Evolutionary conservation across 257 asterid genomes (phyloP).

Genomic region (Ophiorrhiza pumila): DNA sequence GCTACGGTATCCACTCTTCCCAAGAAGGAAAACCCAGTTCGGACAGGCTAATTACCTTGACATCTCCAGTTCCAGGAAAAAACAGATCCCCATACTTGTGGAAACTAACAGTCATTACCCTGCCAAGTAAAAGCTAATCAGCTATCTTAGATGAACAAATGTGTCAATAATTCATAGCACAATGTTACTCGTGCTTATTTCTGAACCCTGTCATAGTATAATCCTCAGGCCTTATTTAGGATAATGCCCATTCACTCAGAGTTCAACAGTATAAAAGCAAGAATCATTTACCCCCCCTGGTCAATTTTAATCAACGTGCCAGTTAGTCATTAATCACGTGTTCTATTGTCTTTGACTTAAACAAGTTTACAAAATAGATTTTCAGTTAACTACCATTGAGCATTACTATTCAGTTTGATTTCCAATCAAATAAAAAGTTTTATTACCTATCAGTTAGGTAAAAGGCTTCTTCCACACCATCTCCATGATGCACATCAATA

Average conservation of each 20-base stretch:
- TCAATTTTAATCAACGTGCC: not conserved
- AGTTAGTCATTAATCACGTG: not conserved
- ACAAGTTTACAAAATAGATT: not conserved
- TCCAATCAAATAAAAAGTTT: not conserved
- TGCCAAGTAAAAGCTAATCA: constrained; percentile 32
- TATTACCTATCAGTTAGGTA: constrained; percentile 87
- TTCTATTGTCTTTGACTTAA: not conserved
- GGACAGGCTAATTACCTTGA: constrained; percentile 61
- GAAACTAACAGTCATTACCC: constrained; percentile 99
- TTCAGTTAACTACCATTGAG: not conserved
- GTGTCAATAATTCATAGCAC: not conserved
- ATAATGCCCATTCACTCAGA: not conserved
- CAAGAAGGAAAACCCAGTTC: constrained; percentile 17
- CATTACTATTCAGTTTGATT: not conserved
- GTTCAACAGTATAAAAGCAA: not conserved
- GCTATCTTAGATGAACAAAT: not conserved
- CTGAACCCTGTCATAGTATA: not conserved
- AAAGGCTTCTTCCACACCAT: constrained; percentile 99
- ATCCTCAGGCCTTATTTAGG: not conserved
- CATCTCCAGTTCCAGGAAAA: constrained; percentile 99
- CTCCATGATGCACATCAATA: constrained; percentile 99
- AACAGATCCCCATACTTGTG: constrained; percentile 95
- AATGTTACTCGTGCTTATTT: not conserved
- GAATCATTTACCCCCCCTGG: not conserved
- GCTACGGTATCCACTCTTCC: not conserved